phyloP scores from a whole-genome alignment of 805 yeast genomes.

The Candida succiphila region DNA sequence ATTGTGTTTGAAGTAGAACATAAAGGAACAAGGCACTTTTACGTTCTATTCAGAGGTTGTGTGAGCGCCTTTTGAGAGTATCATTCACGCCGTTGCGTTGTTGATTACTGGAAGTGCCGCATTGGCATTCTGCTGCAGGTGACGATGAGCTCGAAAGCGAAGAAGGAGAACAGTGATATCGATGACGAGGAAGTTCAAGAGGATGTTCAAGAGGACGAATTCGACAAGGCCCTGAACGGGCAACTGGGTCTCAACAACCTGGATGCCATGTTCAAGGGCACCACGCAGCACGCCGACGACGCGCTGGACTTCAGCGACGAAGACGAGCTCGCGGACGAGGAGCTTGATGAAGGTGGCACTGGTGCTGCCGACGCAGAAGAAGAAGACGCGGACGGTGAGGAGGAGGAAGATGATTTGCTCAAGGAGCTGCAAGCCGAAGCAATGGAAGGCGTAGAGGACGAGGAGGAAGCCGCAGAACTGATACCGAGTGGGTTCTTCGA shows the following conservation, averaged over 20 bases:
- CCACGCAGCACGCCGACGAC: conserved; percentile 74
- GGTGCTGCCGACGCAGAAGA: conserved; percentile 20
- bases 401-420: conserved; percentile 26
- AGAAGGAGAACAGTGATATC: too few species aligned
- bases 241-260: conserved; percentile 20
- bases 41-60: too few species aligned
- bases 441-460: conserved; percentile 25
- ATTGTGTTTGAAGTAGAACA: too few species aligned
- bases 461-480: conserved; percentile 15
- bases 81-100: too few species aligned
- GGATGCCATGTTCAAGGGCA: conserved; percentile 29
- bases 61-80: too few species aligned
- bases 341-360: conserved; percentile 27
- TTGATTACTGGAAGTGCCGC: too few species aligned
- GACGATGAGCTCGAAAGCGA: too few species aligned
- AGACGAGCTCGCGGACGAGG: conserved; percentile 92
- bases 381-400: conserved; percentile 27
- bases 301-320: conserved; percentile 93
- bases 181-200: too few species aligned
- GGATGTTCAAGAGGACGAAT: conserved; percentile 16
- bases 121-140: too few species aligned
- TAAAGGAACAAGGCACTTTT: too few species aligned
- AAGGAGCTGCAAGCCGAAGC: conserved; percentile 27
- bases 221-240: conserved; percentile 22
- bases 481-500: conserved; percentile 22